Evolutionary conservation across 495 filamentous ascomycete species (phyloP), one percentile per base, ranked within the genome.

Genomic region (Corynascus novoguineensis): DNA sequence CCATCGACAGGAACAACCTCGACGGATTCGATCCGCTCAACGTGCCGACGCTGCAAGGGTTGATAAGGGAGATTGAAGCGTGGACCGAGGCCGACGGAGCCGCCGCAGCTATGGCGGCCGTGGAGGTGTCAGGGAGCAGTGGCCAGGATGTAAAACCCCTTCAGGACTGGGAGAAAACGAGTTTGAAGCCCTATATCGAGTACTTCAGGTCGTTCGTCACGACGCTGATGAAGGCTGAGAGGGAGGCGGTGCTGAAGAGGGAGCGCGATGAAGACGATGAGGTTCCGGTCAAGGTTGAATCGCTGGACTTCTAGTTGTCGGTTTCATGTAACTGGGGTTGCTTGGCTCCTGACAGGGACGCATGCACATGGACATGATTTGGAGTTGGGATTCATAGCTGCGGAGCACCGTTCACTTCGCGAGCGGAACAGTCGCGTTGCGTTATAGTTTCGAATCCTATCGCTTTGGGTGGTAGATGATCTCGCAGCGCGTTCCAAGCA

Each of bases 121-220:
- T 41, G 46, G 74, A 83, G 24, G 68, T 97, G 40, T 68, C 96
- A 15, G 73, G 69, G 3, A 89, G 66, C 3, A 8, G 4, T 28
- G 24, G 25, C 35, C 32, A 27, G 38, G 63, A 66, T 17, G 71
- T 47, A 3, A 78, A 76, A 58, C 59, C 42, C 55, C 60, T 88
- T 37, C 82, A 83, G 67, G 95, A 98, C 68, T 97, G 91, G 80
- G 92, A 98, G 75, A 97, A 96, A 81, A 98, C 93, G 28, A 88
- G 89, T 51, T 70, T 98, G 60, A 95, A 87, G 72, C 89, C 92
- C 42, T 97, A 95, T 71, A 82, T 97, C 17, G 91, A 97, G 45
- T 84, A 83, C 62, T 97, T 97, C 73, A 83, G 86, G 53, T 80
- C 75, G 1, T 93, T 96, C 71, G 90, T 97, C 27, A 76, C 82